Evolutionary conservation across 2,329 filamentous ascomycete species (phyloP).

Genomic region (Fusarium sp.): DNA sequence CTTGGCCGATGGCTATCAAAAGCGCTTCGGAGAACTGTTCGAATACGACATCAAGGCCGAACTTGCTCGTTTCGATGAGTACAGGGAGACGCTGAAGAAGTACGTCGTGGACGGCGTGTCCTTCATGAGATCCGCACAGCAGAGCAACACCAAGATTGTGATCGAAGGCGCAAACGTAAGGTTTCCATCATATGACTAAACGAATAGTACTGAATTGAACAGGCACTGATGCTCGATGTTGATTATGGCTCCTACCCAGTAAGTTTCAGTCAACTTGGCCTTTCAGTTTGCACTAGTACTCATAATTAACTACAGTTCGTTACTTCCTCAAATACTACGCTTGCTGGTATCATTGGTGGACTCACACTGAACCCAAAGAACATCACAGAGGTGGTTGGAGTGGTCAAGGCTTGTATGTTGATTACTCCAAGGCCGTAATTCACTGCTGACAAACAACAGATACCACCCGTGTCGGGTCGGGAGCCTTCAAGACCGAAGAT

Average conservation of each 20-base stretch:
- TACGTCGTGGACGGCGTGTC: not conserved
- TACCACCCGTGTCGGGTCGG: not conserved
- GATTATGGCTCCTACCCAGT: not conserved
- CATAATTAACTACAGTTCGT: not conserved
- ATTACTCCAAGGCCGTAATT: not conserved
- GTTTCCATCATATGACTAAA: not conserved
- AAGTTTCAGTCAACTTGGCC: not conserved
- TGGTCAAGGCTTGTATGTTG: not conserved
- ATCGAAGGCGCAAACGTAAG: not conserved
- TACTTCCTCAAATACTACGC: not conserved
- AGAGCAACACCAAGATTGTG: not conserved
- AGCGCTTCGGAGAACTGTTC: conserved; percentile 72
- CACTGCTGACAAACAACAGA: not conserved
- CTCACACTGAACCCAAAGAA: not conserved
- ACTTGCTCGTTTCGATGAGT: not conserved
- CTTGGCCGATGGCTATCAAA: conserved; percentile 68
- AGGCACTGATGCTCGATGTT: not conserved
- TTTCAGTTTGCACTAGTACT: not conserved
- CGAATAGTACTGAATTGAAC: not conserved
- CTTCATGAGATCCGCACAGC: not conserved
- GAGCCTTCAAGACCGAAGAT: not conserved
- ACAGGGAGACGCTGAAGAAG: not conserved
- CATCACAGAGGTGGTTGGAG: not conserved
- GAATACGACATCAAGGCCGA: not conserved
- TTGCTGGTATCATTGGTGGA: not conserved